Evolutionary conservation across 2,329 filamentous ascomycete species (phyloP), one percentile per base, ranked within the genome.

Genomic region (Diaporthe sp.): DNA sequence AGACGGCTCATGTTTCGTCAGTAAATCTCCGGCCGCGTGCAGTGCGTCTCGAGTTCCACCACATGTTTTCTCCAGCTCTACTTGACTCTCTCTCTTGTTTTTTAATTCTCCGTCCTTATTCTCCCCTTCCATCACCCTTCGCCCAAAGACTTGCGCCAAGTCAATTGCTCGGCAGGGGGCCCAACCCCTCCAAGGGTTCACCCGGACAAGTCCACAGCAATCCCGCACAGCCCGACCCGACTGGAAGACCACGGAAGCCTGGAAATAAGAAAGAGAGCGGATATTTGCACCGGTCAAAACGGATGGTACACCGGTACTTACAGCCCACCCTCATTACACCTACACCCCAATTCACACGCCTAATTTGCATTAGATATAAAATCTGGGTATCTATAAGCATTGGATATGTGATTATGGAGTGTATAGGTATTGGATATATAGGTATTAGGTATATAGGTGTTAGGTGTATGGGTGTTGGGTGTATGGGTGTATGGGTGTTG

Each of bases 11-110:
- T 49, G 44, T 51, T 68, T 68, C 65, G 65, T 55, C 65, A 70
- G 15, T 28, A 70, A 70, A 70, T 70, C 65, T 70, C 65, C 65
- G 65, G 49, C 34, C 34, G 46, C 51, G 62, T 49, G 62, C 62
- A 51, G 44, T 67, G 62, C 44, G 17, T 68, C 46, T 68, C 65
- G 65, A 42, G 65, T 55, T 55, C 46, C 65, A 55, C 65, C 34
- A 39, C 46, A 53, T 19, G 31, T 28, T 42, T 39, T 42, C 46
- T n/a, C 34, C 62, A 31, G 46, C 17, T 25, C 31, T 34, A 4
- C 15, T 37, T 37, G 28, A n/a, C n/a, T n/a, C n/a, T n/a, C n/a
- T n/a, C n/a, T 31, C 28, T 31, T 31, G 4, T 31, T 31, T 31
- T 31, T 31, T 31, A 4, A 31, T 55, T 55, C 53, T 55, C 55